These are phyloP conservation scores for Marasmius tenuissimus DNA, from an alignment of 1,284 basidiomycete genomes.

Conservation along the genomic window DNA sequence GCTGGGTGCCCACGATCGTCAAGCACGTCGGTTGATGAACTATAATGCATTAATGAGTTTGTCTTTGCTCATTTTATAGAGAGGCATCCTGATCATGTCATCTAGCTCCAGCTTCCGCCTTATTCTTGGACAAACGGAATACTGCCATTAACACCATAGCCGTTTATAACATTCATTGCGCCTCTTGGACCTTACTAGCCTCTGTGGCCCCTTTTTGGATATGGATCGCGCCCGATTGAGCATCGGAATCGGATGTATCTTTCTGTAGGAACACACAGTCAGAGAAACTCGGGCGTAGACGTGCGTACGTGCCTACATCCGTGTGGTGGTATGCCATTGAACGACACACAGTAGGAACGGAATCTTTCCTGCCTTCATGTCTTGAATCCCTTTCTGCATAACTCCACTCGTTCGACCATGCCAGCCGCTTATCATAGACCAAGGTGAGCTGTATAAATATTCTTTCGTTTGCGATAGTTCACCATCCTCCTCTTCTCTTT, in stretches of 20 bases:
- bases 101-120: too few species aligned
- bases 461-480: background rate
- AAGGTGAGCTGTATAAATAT: background rate
- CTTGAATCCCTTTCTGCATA: background rate
- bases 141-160: too few species aligned
- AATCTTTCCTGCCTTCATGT: background rate
- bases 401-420: background rate
- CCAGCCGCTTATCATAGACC: background rate
- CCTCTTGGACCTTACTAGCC: too few species aligned
- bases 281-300: too few species aligned
- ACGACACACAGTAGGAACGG: background rate
- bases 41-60: too few species aligned
- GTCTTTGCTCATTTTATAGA: background rate
- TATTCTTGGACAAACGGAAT: too few species aligned
- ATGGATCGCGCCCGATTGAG: too few species aligned
- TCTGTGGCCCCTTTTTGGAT: too few species aligned
- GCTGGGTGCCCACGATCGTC: background rate
- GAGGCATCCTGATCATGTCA: background rate
- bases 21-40: too few species aligned
- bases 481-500: background rate
- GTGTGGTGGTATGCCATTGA: background rate
- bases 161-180: too few species aligned
- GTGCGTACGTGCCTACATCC: background rate
- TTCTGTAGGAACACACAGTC: too few species aligned
- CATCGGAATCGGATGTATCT: too few species aligned